These are phyloP conservation scores for Achaetomium macrosporum DNA, from an alignment of 2,329 filamentous ascomycete genomes.

Conservation along the genomic window DNA sequence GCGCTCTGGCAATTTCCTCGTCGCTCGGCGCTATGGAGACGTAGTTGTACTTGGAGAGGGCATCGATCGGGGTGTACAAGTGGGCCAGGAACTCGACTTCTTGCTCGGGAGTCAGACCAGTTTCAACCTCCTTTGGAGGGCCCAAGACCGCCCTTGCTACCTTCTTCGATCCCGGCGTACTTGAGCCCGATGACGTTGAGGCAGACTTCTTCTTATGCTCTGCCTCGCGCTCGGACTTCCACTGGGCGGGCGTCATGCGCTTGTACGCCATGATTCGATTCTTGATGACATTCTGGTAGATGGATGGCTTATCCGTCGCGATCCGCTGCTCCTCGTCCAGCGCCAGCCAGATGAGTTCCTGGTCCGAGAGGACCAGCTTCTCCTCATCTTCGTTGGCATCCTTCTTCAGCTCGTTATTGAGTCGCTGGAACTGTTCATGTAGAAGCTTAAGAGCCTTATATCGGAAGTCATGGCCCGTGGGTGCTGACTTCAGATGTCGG, in stretches of 20 bases:
- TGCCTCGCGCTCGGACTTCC: conserved; percentile 55
- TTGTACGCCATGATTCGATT: conserved; percentile 70
- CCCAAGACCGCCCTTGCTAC: conserved; percentile 30
- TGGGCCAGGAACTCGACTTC: conserved; percentile 58
- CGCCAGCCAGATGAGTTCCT: conserved; percentile 61
- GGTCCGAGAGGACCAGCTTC: conserved; percentile 53
- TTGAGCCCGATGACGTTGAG: not conserved
- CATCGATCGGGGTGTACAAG: conserved; percentile 57
- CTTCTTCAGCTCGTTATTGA: conserved; percentile 59
- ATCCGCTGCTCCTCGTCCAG: conserved; percentile 74
- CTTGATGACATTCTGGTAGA: conserved; percentile 83
- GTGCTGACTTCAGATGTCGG: conserved; percentile 53
- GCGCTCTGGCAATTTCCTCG: conserved; percentile 61
- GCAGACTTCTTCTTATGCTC: conserved; percentile 25
- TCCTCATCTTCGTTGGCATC: conserved; percentile 43
- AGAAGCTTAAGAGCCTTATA: conserved; percentile 56
- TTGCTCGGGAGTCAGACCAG: conserved; percentile 60
- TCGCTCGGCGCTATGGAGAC: conserved; percentile 61
- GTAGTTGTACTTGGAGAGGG: conserved; percentile 67
- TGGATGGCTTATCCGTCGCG: conserved; percentile 58
- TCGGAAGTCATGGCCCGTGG: conserved; percentile 52
- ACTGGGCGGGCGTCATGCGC: conserved; percentile 66
- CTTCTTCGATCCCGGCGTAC: conserved; percentile 17
- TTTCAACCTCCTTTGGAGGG: conserved; percentile 53
- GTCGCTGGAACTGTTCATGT: conserved; percentile 58